Percentiles rank a stretch among this genome's conserved stretches.
Evolutionary conservation across 2,329 filamentous ascomycete genomes (phyloP).

Genomic region (Fonsecaea pedrosoi): DNA sequence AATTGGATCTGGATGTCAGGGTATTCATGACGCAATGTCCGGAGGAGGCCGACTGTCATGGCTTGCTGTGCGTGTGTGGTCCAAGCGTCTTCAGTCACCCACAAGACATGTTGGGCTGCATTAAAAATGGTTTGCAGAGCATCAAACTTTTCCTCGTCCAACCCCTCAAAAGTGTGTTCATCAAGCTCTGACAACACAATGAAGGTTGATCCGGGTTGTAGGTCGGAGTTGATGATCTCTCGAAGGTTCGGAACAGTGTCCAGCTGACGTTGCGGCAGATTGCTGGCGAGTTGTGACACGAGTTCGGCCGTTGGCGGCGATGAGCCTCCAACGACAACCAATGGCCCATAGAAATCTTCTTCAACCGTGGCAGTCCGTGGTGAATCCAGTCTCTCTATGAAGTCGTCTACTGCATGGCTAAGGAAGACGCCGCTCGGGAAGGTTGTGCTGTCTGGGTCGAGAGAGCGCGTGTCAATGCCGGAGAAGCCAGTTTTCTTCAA

Average conservation of each 20-base stretch:
- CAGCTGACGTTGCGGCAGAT: constrained; percentile 9
- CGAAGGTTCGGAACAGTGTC: constrained; percentile 19
- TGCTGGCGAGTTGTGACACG: constrained; percentile 3
- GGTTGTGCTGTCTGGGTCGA: constrained; percentile 20
- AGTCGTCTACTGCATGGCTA: constrained; percentile 16
- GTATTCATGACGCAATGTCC: constrained; percentile 18
- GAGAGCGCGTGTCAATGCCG: constrained; percentile 17
- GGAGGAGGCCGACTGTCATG: constrained; percentile 8
- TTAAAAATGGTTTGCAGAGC: constrained; percentile 14
- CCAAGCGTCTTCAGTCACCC: constrained; percentile 12
- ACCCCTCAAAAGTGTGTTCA: constrained; percentile 2
- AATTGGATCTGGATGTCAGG: constrained; percentile 18
- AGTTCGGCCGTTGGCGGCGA: background rate
- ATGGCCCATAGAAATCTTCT: background rate
- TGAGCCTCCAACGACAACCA: background rate
- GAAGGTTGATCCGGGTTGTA: constrained; percentile 17
- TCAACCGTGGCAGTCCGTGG: background rate
- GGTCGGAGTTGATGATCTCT: constrained; percentile 21
- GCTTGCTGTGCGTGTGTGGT: constrained; percentile 4
- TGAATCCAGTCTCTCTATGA: background rate
- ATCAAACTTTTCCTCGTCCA: constrained; percentile 15
- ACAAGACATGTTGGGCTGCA: constrained; percentile 9
- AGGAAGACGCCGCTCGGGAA: constrained; percentile 22
- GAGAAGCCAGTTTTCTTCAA: constrained; percentile 25
- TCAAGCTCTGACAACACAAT: constrained; percentile 8